phyloP scores from a whole-genome alignment of 768 basidiomycete species.

The Calocera viscosa region DNA sequence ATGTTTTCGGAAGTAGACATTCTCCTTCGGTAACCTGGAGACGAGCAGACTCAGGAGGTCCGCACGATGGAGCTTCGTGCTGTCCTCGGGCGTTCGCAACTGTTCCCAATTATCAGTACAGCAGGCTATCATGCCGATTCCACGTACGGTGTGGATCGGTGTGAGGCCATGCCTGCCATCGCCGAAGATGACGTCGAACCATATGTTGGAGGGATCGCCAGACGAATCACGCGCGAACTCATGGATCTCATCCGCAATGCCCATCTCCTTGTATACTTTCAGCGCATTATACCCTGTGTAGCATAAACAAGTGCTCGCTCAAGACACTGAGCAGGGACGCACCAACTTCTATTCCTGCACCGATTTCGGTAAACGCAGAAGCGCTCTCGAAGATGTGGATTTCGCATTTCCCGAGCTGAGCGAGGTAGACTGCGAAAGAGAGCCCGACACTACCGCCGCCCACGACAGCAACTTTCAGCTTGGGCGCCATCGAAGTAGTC shows the following conservation, averaged over 20 bases:
- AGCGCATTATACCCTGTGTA: neutral
- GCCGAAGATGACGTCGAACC: neutral
- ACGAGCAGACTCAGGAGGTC: neutral
- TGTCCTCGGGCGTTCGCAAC: neutral
- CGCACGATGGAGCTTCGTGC: neutral
- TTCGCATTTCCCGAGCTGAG: constrained; percentile 31
- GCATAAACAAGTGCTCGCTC: neutral
- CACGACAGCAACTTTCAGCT: constrained; percentile 31
- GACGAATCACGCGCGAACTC: neutral
- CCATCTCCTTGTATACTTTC: neutral
- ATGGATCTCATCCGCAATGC: neutral
- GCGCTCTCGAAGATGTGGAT: constrained; percentile 38
- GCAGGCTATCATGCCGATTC: neutral
- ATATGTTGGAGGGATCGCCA: neutral
- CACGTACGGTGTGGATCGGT: neutral
- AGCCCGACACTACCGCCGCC: constrained; percentile 47
- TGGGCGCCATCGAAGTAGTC: neutral
- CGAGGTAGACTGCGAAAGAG: constrained; percentile 36
- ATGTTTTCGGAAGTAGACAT: neutral
- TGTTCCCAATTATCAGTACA: neutral
- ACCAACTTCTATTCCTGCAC: neutral
- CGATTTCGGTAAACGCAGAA: neutral
- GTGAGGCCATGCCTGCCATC: neutral
- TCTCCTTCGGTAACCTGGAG: neutral
- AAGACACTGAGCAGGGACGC: neutral